A percentile compares a stretch with the other conserved stretches of the same genome.
phyloP scores from a whole-genome alignment of 2,329 filamentous ascomycete genomes.

The Fusarium solani-melongenae region DNA sequence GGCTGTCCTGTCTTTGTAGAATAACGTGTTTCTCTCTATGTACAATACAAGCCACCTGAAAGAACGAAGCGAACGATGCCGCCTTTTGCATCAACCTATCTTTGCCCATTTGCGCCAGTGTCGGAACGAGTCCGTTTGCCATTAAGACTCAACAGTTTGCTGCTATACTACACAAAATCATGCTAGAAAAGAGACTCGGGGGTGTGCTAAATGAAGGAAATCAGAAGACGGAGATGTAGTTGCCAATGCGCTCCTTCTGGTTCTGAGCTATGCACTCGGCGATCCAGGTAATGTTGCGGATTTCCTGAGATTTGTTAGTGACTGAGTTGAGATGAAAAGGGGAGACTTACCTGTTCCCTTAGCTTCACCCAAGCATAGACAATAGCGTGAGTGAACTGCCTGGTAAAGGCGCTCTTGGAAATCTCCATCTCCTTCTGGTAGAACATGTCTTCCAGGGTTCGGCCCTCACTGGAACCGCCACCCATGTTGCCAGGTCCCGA shows the following conservation, averaged over 20 bases:
- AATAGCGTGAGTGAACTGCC: constrained; percentile 94
- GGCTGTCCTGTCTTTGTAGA: constrained; percentile 51
- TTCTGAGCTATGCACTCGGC: constrained; percentile 99
- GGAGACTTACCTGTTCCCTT: constrained; percentile 83
- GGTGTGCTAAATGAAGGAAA: constrained; percentile 28
- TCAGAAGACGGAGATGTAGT: constrained; percentile 98
- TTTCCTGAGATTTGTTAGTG: constrained; percentile 75
- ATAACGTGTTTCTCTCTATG: constrained; percentile 58
- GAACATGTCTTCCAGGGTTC: constrained; percentile 96
- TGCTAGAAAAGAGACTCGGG: constrained; percentile 44
- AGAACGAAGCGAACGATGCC: constrained; percentile 42
- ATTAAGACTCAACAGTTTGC: constrained; percentile 51
- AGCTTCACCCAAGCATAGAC: constrained; percentile 99
- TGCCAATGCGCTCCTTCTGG: constrained; percentile 98
- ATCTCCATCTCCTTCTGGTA: constrained; percentile 99
- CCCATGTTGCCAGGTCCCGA: constrained; percentile 85
- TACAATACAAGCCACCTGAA: constrained; percentile 58
- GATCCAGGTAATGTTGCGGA: constrained; percentile 99
- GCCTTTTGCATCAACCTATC: constrained; percentile 43
- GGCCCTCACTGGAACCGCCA: constrained; percentile 81
- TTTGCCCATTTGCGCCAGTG: constrained; percentile 48
- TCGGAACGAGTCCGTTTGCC: constrained; percentile 46
- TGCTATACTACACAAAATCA: constrained; percentile 58
- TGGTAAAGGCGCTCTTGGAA: constrained; percentile 92
- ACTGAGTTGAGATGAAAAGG: constrained; percentile 3